Base-by-base conservation (phyloP, 2,329 filamentous ascomycete genomes). In the Dendrostoma leiphaemia region DNA sequence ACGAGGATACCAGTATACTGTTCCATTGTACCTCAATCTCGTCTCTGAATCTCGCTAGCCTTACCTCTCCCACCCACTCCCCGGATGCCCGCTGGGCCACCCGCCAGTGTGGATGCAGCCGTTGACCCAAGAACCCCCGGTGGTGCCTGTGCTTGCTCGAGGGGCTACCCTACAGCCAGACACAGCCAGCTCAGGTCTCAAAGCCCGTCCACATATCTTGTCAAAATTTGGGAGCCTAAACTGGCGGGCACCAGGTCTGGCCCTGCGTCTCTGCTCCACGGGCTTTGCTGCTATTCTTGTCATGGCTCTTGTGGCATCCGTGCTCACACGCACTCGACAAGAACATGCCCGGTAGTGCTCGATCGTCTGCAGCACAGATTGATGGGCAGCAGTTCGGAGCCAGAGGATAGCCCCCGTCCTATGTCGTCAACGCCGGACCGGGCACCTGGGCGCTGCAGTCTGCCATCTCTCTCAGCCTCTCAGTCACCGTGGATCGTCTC, bases 11-110 rank as follows among this genome's bases (percentile, higher is more conserved):
- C 29, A 1, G 17, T 9, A n/a, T 45, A 31, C 17, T 17, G 15
- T 35, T 35, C 21, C 12, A 24, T 19, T 53, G 28, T 45, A 19
- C 28, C 28, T n/a, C 28, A 23, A 41, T 54, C 46, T 57, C 40
- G 40, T 54, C 54, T 50, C 67, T 89, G 85, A 61, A 90, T 85
- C 62, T 91, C 85, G 59, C 84, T 84, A 32, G 35, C 13, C 29
- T n/a, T n/a, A n/a, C n/a, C n/a, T n/a, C n/a, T 43, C 44, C 47
- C 44, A 37, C 51, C 38, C 28, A 43, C 40, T 46, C n/a, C 19
- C 19, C 38, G 7, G 28, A 15, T 31, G 45, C 52, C 21, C 43
- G 38, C 45, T 54, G 48, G 45, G 21, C 52, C 23, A n/a, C n/a
- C n/a, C n/a, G n/a, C n/a, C 24, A 37, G 26, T 47, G 40, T 19